These are phyloP conservation scores for Agastache rugosa DNA, from an alignment of 257 asterid species.

Conservation along the genomic window DNA sequence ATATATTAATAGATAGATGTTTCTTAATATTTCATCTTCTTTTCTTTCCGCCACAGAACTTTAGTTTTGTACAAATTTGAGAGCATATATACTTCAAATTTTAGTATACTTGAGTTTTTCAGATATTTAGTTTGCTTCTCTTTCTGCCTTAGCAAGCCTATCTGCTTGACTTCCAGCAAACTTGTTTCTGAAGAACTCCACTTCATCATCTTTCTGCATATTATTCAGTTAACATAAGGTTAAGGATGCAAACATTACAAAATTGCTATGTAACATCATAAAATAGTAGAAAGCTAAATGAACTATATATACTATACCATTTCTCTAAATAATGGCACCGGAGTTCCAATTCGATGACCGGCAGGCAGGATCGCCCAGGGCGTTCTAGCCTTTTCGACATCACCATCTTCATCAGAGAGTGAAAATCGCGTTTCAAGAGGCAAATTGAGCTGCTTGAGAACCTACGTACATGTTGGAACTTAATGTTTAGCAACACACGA, in stretches of 20 bases:
- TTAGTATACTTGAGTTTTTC: slow-evolving; percentile 59
- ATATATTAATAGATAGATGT: too few species aligned
- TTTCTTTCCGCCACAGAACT: too few species aligned
- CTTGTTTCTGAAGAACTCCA: slow-evolving; percentile 51
- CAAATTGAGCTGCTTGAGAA: slow-evolving; percentile 82
- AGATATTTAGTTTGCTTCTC: slow-evolving; percentile 56
- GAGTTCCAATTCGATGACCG: slow-evolving; percentile 82
- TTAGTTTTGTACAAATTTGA: not conserved
- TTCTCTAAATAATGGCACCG: slow-evolving; percentile 70
- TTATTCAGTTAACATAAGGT: slow-evolving; percentile 13
- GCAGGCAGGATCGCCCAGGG: slow-evolving; percentile 81
- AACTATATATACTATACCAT: slow-evolving; percentile 52
- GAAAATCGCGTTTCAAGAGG: slow-evolving; percentile 59
- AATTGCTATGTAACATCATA: not conserved
- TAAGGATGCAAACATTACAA: slow-evolving; percentile 18
- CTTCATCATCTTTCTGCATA: slow-evolving; percentile 74
- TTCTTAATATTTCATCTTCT: too few species aligned
- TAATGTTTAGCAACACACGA: slow-evolving; percentile 3
- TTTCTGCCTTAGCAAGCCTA: slow-evolving; percentile 63
- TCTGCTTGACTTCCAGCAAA: slow-evolving; percentile 95
- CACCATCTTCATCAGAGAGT: slow-evolving; percentile 64
- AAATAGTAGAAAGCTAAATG: not conserved
- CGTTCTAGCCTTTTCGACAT: slow-evolving; percentile 62
- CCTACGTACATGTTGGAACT: slow-evolving; percentile 44
- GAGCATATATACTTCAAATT: slow-evolving; percentile 48